These are phyloP conservation scores for Myriosclerotinia scirpicola DNA, from an alignment of 2,329 filamentous ascomycete species.

Conservation along the genomic window DNA sequence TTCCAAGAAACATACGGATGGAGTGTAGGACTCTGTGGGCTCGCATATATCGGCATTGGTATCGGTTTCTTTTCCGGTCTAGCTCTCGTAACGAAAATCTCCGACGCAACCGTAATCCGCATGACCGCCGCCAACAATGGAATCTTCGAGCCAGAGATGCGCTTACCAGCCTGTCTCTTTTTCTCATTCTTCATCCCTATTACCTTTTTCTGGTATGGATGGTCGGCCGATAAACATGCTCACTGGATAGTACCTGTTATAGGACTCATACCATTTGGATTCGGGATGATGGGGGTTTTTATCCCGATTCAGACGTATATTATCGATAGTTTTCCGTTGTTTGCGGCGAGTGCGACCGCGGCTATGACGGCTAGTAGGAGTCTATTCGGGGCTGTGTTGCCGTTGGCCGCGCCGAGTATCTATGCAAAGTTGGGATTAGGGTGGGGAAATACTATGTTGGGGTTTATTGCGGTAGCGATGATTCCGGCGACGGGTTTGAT, in stretches of 20 bases:
- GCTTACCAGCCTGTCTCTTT: slow-evolving; percentile 46
- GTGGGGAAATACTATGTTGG: slow-evolving; percentile 51
- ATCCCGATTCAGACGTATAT: slow-evolving; percentile 49
- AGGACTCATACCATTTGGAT: slow-evolving; percentile 46
- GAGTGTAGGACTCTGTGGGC: slow-evolving; percentile 43
- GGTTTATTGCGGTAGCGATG: slow-evolving; percentile 50
- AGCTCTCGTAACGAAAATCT: slow-evolving; percentile 44
- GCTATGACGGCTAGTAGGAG: slow-evolving; percentile 45
- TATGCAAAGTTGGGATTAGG: slow-evolving; percentile 45
- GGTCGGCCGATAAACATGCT: slow-evolving; percentile 45
- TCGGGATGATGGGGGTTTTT: slow-evolving; percentile 47
- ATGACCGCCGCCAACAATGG: slow-evolving; percentile 46
- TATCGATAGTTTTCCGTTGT: slow-evolving; percentile 44
- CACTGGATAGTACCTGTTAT: slow-evolving; percentile 47
- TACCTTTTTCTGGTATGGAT: slow-evolving; percentile 51
- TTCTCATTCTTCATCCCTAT: slow-evolving; percentile 46
- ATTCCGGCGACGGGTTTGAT: slow-evolving; percentile 45
- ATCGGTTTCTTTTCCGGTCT: slow-evolving; percentile 45
- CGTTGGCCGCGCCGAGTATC: slow-evolving; percentile 50
- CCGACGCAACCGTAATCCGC: slow-evolving; percentile 47
- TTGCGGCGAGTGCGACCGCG: slow-evolving; percentile 44
- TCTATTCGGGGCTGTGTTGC: slow-evolving; percentile 51
- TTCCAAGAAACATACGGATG: slow-evolving; percentile 47
- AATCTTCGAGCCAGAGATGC: slow-evolving; percentile 42
- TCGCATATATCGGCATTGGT: slow-evolving; percentile 47